Conservation (phyloP, 2,329 filamentous ascomycete species). For the Monascus ruber region DNA sequence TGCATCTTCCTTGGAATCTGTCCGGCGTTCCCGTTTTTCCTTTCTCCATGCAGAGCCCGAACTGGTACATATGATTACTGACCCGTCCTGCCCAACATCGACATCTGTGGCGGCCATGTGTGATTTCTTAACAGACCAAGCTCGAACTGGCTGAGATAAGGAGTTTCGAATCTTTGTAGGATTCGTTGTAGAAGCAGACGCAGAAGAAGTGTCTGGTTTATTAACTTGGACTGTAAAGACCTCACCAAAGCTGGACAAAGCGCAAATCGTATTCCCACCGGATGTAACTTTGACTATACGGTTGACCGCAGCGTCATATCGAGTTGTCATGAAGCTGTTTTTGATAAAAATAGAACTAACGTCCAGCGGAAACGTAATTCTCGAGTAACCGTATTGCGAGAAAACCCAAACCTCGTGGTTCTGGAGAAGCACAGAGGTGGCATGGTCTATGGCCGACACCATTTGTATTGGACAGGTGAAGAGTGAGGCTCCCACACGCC, state of each 20-base stretch:
- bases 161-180: conserved; percentile 80
- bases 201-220: conserved; percentile 50
- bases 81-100: conserved; percentile 81
- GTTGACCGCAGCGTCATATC: conserved; percentile 54
- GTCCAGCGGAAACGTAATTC: conserved; percentile 70
- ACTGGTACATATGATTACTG: conserved; percentile 84
- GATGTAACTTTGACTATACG: conserved; percentile 66
- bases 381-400: conserved; percentile 91
- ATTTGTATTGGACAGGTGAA: conserved; percentile 61
- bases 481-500: conserved; percentile 78
- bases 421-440: conserved; percentile 73
- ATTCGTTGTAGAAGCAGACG: conserved; percentile 72
- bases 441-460: conserved; percentile 80
- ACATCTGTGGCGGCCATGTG: conserved; percentile 76
- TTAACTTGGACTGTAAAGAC: conserved; percentile 76
- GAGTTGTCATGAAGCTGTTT: conserved; percentile 52
- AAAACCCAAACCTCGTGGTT: conserved; percentile 89
- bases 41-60: conserved; percentile 90
- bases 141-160: conserved; percentile 63
- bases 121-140: conserved; percentile 83
- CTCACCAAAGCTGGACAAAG: conserved; percentile 72
- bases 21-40: conserved; percentile 49
- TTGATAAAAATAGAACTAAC: conserved; percentile 58
- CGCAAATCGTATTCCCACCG: conserved; percentile 84
- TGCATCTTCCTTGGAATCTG: conserved; percentile 64